Base-by-base conservation (phyloP, 192 early-diverging fungal genomes). In the Rhizophlyctis rosea region DNA sequence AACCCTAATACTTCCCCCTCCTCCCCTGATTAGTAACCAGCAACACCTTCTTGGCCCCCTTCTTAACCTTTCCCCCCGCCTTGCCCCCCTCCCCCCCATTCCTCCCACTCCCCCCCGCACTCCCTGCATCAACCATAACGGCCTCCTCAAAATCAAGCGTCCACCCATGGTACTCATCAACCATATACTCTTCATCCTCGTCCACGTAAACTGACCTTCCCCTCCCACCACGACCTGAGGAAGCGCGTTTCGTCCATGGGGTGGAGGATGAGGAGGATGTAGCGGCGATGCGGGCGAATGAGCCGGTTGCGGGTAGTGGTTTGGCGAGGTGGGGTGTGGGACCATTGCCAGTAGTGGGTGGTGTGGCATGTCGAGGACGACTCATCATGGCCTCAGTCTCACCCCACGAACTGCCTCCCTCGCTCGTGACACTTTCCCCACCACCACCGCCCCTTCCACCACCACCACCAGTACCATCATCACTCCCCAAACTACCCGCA, bases 101-200 rank as follows among this genome's bases (percentile, higher is more conserved):
- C 16, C 18, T 54, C 14, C 52, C 58, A 16, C 39, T 27, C n/a
- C 48, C 49, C 9, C 47, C 21, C 25, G 39, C 64, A 13, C 4
- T n/a, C 21, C 36, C 30, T 30, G n/a, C 59, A 44, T 64, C 49
- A 0, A 32, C 35, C 27, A 58, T 47, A 11, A 66, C 68, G 1
- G 68, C 68, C 23, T 66, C 59, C 31, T 65, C 63, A 34, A 74
- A 62, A 54, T 74, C 73, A 3, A 69, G 30, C 23, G 58, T 69
- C 73, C 73, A 74, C 14, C 62, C 67, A 4, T 65, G 59, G 30
- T 67, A 63, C 21, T 62, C 59, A 30, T 67, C 59, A 3, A 60
- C 39, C 25, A 54, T 54, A 27, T 62, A 62, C 1, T 50, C 63
- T 49, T 67, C 57, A 29, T 67, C 57, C 28, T 62, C 59, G 14